Percentiles rank a stretch among this genome's conserved stretches.
Conservation (phyloP, 2,329 filamentous ascomycete species). For the Claviceps quebecensis region DNA sequence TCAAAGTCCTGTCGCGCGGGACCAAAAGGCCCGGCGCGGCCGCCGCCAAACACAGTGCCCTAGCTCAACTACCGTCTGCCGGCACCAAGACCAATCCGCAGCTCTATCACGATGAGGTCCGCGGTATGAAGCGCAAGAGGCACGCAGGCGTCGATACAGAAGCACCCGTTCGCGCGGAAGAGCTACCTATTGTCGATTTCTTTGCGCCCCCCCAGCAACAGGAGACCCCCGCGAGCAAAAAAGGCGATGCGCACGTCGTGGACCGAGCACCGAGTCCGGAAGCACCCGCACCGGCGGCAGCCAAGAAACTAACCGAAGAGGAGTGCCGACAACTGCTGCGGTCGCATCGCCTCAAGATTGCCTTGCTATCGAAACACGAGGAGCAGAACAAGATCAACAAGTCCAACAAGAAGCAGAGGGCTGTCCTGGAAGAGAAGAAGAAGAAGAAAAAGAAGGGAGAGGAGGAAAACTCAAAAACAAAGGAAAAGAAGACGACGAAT, state of each 20-base stretch:
- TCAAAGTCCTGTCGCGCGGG: conserved; percentile 58
- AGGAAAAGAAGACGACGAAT: conserved; percentile 42
- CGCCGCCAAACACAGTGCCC: conserved; percentile 14
- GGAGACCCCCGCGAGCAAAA: conserved; percentile 19
- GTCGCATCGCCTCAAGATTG: conserved; percentile 74
- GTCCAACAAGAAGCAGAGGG: conserved; percentile 37
- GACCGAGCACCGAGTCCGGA: conserved; percentile 16
- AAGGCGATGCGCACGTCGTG: conserved; percentile 10
- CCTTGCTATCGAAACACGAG: conserved; percentile 47
- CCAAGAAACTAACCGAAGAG: conserved; percentile 43
- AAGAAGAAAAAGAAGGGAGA: conserved; percentile 32
- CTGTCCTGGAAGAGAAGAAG: conserved; percentile 30
- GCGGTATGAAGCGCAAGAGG: conserved; percentile 40
- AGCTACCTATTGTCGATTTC: conserved; percentile 40
- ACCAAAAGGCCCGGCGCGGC: conserved; percentile 36
- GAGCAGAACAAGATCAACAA: conserved; percentile 34
- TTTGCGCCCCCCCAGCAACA: conserved; percentile 36
- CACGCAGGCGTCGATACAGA: conserved; percentile 26
- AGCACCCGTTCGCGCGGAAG: conserved; percentile 11
- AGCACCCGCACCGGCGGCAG: conserved; percentile 7
- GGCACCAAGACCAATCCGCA: conserved; percentile 53
- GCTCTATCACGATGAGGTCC: conserved; percentile 47
- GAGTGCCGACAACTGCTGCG: conserved; percentile 62
- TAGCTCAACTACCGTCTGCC: conserved; percentile 45
- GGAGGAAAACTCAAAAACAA: conserved; percentile 20